Conservation (phyloP, 192 early-diverging fungal species). For the Physocladia obscura region DNA sequence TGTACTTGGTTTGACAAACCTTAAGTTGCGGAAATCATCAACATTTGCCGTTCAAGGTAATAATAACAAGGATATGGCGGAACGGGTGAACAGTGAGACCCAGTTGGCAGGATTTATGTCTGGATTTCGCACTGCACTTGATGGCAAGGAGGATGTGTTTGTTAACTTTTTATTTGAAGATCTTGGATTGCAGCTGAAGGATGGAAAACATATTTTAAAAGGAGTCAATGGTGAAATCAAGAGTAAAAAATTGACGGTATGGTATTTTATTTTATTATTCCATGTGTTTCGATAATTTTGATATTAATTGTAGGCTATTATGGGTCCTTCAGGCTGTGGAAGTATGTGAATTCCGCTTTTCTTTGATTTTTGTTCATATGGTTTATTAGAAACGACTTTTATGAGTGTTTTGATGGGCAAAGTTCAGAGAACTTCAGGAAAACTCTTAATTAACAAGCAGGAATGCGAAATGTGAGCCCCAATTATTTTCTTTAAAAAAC, state of each 20-base stretch:
- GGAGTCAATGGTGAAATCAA: slow-evolving; percentile 17
- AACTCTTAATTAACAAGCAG: slow-evolving; percentile 32
- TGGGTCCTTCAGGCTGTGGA: slow-evolving; percentile 49
- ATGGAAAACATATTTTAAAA: slow-evolving; percentile 29
- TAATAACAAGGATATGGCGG: too few relatives aligned
- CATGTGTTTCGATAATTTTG: background rate
- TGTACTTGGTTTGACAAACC: too few relatives aligned
- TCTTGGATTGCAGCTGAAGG: slow-evolving; percentile 39
- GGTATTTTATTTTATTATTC: background rate
- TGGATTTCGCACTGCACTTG: too few relatives aligned
- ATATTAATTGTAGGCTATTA: slow-evolving; percentile 42
- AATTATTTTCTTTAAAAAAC: too few relatives aligned
- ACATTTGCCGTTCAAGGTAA: too few relatives aligned
- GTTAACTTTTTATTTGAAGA: slow-evolving; percentile 62
- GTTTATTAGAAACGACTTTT: slow-evolving; percentile 13
- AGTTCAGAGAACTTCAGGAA: slow-evolving; percentile 33
- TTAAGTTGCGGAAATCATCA: too few relatives aligned
- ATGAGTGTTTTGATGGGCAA: slow-evolving; percentile 38
- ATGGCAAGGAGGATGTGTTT: slow-evolving; percentile 21
- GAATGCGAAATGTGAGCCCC: slow-evolving; percentile 25
- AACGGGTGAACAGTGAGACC: too few relatives aligned
- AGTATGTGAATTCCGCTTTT: background rate
- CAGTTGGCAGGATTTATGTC: too few relatives aligned
- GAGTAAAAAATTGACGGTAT: slow-evolving; percentile 20
- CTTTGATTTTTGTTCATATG: background rate